Conservation (phyloP, 148 eudicot genomes). For the Amaranthus hypochondriacus region DNA sequence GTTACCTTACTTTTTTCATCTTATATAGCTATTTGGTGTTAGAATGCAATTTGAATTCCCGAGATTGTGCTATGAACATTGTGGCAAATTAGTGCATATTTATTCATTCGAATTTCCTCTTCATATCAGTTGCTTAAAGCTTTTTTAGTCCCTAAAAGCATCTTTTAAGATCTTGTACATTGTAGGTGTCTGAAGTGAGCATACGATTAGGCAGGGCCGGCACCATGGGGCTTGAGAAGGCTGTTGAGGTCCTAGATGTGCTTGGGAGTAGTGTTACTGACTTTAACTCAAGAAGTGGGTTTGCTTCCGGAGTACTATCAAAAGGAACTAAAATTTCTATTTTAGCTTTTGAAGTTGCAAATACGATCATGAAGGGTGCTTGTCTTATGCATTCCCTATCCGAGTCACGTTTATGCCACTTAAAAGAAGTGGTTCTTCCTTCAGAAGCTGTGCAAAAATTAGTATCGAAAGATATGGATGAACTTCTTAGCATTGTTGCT, state of each 20-base stretch:
- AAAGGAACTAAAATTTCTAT: constrained; percentile 73
- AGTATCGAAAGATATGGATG: constrained; percentile 70
- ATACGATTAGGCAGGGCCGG: constrained; percentile 82
- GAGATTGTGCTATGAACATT: neutral
- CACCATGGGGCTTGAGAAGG: constrained; percentile 66
- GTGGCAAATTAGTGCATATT: neutral
- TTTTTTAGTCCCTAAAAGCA: constrained; percentile 1
- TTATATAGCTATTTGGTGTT: neutral
- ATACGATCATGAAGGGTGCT: constrained; percentile 82
- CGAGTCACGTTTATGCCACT: constrained; percentile 50
- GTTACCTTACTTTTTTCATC: neutral
- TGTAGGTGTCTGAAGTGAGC: constrained; percentile 66
- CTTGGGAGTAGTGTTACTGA: constrained; percentile 87
- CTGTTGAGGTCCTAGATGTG: constrained; percentile 83
- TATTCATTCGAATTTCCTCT: neutral
- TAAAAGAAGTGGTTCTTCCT: constrained; percentile 56
- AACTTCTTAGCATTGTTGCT: constrained; percentile 69
- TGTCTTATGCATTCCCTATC: constrained; percentile 78
- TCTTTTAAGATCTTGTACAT: constrained; percentile 3
- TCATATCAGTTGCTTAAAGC: neutral
- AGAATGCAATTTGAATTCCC: neutral
- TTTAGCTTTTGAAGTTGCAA: constrained; percentile 92
- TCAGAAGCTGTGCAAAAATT: constrained; percentile 72
- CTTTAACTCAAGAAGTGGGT: constrained; percentile 74
- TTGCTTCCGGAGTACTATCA: constrained; percentile 54